phyloP scores from a whole-genome alignment of 192 early-diverging fungal species.

The Backusella mclennaniae region DNA sequence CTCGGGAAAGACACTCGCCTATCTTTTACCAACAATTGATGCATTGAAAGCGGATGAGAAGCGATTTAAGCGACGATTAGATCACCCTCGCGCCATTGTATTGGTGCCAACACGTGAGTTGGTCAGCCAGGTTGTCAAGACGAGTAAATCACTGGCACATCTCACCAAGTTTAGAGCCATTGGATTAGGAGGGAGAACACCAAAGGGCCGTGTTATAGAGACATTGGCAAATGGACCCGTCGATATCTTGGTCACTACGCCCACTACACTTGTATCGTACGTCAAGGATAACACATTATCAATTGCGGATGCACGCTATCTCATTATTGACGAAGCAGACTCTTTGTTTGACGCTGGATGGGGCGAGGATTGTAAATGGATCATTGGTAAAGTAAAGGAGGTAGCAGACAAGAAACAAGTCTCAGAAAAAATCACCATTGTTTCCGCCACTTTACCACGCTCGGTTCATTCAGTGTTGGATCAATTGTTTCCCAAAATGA shows the following conservation, averaged over 20 bases:
- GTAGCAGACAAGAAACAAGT: constrained; percentile 41
- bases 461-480: constrained; percentile 61
- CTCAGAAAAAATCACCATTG: constrained; percentile 55
- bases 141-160: constrained; percentile 75
- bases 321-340: constrained; percentile 95
- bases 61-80: constrained; percentile 58
- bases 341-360: constrained; percentile 87
- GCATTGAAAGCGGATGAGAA: constrained; percentile 68
- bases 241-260: constrained; percentile 85
- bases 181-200: constrained; percentile 52
- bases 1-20: constrained; percentile 90
- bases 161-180: constrained; percentile 63
- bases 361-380: constrained; percentile 56
- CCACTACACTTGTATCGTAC: constrained; percentile 65
- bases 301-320: constrained; percentile 56
- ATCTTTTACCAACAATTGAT: constrained; percentile 77
- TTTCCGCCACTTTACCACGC: constrained; percentile 72
- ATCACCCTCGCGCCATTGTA: constrained; percentile 80
- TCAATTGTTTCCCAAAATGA: constrained; percentile 50
- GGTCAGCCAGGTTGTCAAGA: constrained; percentile 71
- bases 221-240: constrained; percentile 60
- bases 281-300: constrained; percentile 51
- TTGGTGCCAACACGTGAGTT: constrained; percentile 89
- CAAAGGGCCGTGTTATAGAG: constrained; percentile 45
- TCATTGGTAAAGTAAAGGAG: constrained; percentile 50